Conservation (phyloP, 768 basidiomycete genomes). For the Asterophora parasitica region DNA sequence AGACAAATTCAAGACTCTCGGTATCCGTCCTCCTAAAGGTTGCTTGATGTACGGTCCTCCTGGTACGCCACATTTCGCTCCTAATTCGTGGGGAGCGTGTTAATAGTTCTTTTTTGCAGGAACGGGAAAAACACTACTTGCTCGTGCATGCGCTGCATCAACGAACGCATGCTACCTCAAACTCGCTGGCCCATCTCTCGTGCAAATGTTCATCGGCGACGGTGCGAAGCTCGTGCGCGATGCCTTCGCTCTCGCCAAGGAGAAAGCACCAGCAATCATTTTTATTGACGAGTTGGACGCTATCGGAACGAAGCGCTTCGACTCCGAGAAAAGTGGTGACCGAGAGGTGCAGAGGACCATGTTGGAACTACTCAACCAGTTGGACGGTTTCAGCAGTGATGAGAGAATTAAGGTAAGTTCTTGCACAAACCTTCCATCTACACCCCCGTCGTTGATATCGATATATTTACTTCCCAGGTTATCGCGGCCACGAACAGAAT, state of each 20-base stretch:
- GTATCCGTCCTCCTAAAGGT: conserved; percentile 96
- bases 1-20: conserved; percentile 97
- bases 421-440: neutral
- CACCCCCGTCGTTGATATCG: conserved; percentile 8
- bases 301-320: conserved; percentile 98
- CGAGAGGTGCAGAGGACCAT: conserved; percentile 99
- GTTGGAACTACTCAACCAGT: conserved; percentile 96
- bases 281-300: conserved; percentile 98
- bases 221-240: conserved; percentile 98
- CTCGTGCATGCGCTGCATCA: conserved; percentile 96
- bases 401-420: conserved; percentile 86
- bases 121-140: conserved; percentile 96
- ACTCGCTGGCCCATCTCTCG: conserved; percentile 93
- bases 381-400: conserved; percentile 96
- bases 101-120: conserved; percentile 30
- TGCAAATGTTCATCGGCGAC: conserved; percentile 99
- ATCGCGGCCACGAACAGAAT: conserved; percentile 99
- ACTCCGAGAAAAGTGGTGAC: conserved; percentile 98
- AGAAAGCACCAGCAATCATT: conserved; percentile 98
- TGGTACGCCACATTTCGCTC: conserved; percentile 43
- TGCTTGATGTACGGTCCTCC: conserved; percentile 99
- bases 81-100: neutral
- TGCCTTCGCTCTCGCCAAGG: conserved; percentile 96
- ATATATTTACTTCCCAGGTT: conserved; percentile 49
- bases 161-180: conserved; percentile 98